These are phyloP conservation scores for Meredithiella fracta DNA, from an alignment of 2,329 filamentous ascomycete genomes.

Conservation along the genomic window DNA sequence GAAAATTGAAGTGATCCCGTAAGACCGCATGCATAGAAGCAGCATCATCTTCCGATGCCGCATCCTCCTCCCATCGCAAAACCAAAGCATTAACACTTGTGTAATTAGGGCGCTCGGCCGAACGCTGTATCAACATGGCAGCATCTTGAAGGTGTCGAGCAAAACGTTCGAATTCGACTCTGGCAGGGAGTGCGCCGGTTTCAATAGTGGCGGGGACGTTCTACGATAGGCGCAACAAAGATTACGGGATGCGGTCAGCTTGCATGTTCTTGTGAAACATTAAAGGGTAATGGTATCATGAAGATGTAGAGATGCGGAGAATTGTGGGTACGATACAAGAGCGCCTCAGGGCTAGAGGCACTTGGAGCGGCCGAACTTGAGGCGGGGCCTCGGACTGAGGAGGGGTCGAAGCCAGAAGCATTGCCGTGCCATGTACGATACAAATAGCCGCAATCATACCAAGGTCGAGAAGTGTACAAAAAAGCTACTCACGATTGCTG, in stretches of 20 bases:
- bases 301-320: neutral
- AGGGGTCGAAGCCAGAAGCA: no score
- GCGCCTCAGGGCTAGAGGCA: no score
- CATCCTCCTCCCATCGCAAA: slow-evolving; percentile 46
- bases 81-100: slow-evolving; percentile 43
- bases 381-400: no score
- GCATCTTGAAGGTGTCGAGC: slow-evolving; percentile 52
- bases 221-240: neutral
- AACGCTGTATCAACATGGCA: slow-evolving; percentile 48
- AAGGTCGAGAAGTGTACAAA: neutral
- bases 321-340: neutral
- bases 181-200: slow-evolving; percentile 17
- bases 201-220: slow-evolving; percentile 5
- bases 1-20: slow-evolving; percentile 43
- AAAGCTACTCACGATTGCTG: slow-evolving; percentile 12
- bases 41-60: slow-evolving; percentile 35
- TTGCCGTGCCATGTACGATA: neutral
- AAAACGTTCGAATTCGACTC: slow-evolving; percentile 50
- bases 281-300: neutral
- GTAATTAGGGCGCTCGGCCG: slow-evolving; percentile 42
- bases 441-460: neutral
- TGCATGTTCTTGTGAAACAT: neutral
- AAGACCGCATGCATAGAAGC: slow-evolving; percentile 39
- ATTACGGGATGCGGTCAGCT: slow-evolving; percentile 2
- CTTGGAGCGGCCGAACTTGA: no score